Percentiles rank a stretch among this genome's conserved stretches.
phyloP scores from a whole-genome alignment of 768 basidiomycete genomes.

The Russula ochroleuca region DNA sequence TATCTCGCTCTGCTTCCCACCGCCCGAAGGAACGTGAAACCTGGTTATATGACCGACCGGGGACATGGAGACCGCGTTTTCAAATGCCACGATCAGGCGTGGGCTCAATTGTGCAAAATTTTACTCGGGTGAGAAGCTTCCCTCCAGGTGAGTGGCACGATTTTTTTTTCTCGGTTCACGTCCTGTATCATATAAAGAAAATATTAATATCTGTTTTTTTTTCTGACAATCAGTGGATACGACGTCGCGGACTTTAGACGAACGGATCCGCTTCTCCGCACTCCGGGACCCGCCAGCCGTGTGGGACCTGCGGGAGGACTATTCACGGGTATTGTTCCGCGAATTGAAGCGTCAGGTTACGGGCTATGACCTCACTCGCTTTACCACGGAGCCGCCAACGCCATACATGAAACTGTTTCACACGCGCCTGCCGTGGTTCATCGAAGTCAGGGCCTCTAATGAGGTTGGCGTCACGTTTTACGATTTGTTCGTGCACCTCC shows the following conservation, averaged over 20 bases:
- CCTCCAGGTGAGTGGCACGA: constrained; percentile 22
- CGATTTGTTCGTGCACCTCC: constrained; percentile 51
- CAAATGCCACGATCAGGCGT: constrained; percentile 31
- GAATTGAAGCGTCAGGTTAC: constrained; percentile 43
- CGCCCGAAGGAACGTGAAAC: constrained; percentile 2
- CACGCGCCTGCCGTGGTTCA: constrained; percentile 59
- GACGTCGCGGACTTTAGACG: constrained; percentile 28
- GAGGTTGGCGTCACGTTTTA: constrained; percentile 54
- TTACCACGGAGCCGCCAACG: constrained; percentile 50
- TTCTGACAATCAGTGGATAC: constrained; percentile 4
- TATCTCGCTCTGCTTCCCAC: constrained; percentile 14
- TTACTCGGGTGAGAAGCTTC: constrained; percentile 28
- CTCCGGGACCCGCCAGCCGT: constrained; percentile 38
- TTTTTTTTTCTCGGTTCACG: background rate
- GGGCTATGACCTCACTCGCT: constrained; percentile 49
- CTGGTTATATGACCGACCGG: constrained; percentile 25
- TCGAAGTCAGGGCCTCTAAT: constrained; percentile 48
- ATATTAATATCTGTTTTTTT: background rate
- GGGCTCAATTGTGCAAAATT: constrained; percentile 28
- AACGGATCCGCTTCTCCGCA: constrained; percentile 31
- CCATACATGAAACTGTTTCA: constrained; percentile 53
- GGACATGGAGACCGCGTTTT: constrained; percentile 36
- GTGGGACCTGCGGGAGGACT: constrained; percentile 49
- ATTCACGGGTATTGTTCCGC: constrained; percentile 42
- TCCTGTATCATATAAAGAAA: no score